Evolutionary conservation across 2,329 filamentous ascomycete genomes (phyloP).

Genomic region (Penicillium brasilianum): DNA sequence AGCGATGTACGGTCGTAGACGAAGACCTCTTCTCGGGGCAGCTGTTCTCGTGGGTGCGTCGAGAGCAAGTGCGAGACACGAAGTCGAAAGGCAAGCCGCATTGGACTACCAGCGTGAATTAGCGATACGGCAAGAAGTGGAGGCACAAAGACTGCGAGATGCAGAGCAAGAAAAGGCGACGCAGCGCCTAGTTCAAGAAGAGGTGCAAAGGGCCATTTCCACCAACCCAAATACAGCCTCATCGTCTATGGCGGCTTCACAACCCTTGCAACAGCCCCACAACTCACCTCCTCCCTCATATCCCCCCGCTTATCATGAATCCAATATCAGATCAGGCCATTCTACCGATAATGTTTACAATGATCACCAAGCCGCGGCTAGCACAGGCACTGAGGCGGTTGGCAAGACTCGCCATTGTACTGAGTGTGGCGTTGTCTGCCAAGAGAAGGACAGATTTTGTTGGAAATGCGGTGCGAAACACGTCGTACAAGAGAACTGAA

Average conservation of each 20-base stretch:
- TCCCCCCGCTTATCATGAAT: background rate
- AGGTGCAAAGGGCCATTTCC: background rate
- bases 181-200: background rate
- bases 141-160: background rate
- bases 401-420: background rate
- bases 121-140: background rate
- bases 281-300: background rate
- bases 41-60: background rate
- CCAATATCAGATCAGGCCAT: background rate
- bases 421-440: background rate
- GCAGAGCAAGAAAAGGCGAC: background rate
- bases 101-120: background rate
- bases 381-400: background rate
- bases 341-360: background rate
- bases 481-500: background rate
- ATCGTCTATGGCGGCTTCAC: background rate
- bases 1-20: background rate
- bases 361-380: background rate
- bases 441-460: background rate
- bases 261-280: background rate
- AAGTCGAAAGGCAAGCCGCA: constrained; percentile 6
- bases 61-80: background rate
- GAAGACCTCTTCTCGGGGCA: constrained; percentile 1
- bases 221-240: background rate
- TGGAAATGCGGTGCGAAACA: background rate